phyloP scores from a whole-genome alignment of 192 early-diverging fungal genomes.

The Dispira simplex region DNA sequence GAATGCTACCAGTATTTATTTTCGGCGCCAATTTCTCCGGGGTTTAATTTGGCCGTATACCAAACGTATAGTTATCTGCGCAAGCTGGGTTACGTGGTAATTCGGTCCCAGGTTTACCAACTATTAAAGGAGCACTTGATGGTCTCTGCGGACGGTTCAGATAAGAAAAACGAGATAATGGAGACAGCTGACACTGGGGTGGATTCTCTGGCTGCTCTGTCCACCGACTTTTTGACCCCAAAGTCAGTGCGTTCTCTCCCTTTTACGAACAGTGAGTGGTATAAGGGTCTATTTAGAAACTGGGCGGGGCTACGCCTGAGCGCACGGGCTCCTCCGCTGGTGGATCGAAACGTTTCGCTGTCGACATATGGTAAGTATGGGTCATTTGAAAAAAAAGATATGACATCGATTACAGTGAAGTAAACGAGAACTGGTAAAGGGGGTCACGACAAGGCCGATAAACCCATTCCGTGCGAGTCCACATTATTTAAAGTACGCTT shows the following conservation, averaged over 20 bases:
- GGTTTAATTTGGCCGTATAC: neutral
- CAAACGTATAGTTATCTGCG: conserved; percentile 3
- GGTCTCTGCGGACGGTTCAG: neutral
- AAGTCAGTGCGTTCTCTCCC: neutral
- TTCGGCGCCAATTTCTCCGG: neutral
- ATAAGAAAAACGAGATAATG: neutral
- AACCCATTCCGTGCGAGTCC: no score
- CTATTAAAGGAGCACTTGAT: neutral
- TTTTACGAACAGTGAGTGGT: neutral
- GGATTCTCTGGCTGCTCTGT: neutral
- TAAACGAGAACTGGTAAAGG: no score
- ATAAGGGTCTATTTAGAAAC: neutral
- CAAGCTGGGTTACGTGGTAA: neutral
- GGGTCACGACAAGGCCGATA: no score
- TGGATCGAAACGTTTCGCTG: no score
- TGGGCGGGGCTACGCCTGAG: no score
- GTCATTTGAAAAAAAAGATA: no score
- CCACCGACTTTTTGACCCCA: neutral
- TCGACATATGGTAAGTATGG: no score
- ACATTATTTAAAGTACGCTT: no score
- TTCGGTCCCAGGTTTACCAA: neutral
- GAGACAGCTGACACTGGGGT: neutral
- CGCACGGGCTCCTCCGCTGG: no score
- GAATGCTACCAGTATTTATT: conserved; percentile 4
- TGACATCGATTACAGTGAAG: no score